Conservation (phyloP, 2,329 filamentous ascomycete species). For the Gnomoniopsis smithogilvyi region DNA sequence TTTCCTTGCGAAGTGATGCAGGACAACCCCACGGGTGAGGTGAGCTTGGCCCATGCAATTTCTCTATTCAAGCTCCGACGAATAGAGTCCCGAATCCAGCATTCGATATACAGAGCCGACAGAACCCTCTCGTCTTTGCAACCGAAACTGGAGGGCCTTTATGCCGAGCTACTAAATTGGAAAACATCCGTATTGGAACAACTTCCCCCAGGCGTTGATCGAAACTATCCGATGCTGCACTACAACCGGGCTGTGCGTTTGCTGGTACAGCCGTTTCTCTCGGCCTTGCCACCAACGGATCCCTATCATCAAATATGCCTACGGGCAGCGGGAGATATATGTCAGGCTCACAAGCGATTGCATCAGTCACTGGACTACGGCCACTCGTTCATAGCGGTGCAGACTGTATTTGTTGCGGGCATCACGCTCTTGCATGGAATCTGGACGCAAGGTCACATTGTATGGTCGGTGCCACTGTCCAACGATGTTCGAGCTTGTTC, state of each 20-base stretch:
- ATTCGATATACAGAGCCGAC: conserved; percentile 50
- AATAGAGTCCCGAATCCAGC: conserved; percentile 46
- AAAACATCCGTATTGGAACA: conserved; percentile 22
- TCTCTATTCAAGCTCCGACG: conserved; percentile 43
- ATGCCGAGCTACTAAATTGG: conserved; percentile 44
- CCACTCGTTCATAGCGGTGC: conserved; percentile 40
- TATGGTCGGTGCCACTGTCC: conserved; percentile 46
- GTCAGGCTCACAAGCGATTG: conserved; percentile 39
- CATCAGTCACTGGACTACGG: conserved; percentile 38
- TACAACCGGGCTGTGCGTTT: conserved; percentile 48
- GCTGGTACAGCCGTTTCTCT: conserved; percentile 47
- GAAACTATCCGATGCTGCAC: conserved; percentile 46
- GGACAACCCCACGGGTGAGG: conserved; percentile 24
- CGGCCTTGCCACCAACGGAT: conserved; percentile 40
- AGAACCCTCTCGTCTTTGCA: conserved; percentile 38
- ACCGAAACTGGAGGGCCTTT: conserved; percentile 44
- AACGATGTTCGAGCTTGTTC: conserved; percentile 48
- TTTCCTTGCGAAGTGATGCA: conserved; percentile 37
- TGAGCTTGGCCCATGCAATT: conserved; percentile 38
- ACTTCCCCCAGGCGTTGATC: conserved; percentile 35
- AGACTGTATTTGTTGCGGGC: conserved; percentile 40
- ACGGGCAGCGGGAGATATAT: conserved; percentile 36
- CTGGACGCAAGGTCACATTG: conserved; percentile 39
- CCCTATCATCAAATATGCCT: conserved; percentile 43
- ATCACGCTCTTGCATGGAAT: conserved; percentile 36